These are phyloP conservation scores for Aspergillus calidoustus DNA, from an alignment of 2,329 filamentous ascomycete species.

Conservation along the genomic window DNA sequence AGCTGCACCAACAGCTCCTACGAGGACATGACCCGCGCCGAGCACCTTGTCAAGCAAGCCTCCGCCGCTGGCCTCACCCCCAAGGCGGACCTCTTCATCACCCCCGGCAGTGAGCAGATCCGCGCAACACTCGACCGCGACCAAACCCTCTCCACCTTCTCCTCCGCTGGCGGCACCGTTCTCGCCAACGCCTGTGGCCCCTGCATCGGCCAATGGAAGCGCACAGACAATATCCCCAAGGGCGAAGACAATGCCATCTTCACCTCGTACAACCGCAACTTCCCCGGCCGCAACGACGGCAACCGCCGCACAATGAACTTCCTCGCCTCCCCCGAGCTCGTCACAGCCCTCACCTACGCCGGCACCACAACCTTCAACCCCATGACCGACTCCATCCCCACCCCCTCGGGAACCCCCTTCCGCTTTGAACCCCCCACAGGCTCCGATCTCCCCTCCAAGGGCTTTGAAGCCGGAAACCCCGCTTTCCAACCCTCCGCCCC, in stretches of 20 bases:
- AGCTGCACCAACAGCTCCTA: constrained; percentile 99
- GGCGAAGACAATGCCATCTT: constrained; percentile 92
- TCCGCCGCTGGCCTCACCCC: constrained; percentile 87
- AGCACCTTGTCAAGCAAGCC: constrained; percentile 91
- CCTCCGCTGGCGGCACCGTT: constrained; percentile 82
- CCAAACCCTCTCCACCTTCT: constrained; percentile 82
- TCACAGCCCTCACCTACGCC: constrained; percentile 93
- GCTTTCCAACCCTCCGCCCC: constrained; percentile 74
- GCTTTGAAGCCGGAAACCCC: constrained; percentile 80
- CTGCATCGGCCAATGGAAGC: constrained; percentile 94
- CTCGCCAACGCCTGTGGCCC: constrained; percentile 94
- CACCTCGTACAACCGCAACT: constrained; percentile 98
- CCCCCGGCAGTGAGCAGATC: constrained; percentile 95
- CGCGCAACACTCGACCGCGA: constrained; percentile 91
- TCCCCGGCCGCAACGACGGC: constrained; percentile 94
- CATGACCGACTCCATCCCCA: constrained; percentile 80
- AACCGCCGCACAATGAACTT: constrained; percentile 99
- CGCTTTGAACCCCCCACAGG: constrained; percentile 77
- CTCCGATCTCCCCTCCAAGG: constrained; percentile 65
- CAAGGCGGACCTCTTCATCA: constrained; percentile 91
- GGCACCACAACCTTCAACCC: constrained; percentile 96
- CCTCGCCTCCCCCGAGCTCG: constrained; percentile 92
- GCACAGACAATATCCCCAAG: constrained; percentile 82
- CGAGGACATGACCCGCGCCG: constrained; percentile 95
- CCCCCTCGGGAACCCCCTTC: constrained; percentile 80